Evolutionary conservation across 768 basidiomycete species (phyloP), one percentile per base, ranked within the genome.

Genomic region (Hypholoma sublateritium): DNA sequence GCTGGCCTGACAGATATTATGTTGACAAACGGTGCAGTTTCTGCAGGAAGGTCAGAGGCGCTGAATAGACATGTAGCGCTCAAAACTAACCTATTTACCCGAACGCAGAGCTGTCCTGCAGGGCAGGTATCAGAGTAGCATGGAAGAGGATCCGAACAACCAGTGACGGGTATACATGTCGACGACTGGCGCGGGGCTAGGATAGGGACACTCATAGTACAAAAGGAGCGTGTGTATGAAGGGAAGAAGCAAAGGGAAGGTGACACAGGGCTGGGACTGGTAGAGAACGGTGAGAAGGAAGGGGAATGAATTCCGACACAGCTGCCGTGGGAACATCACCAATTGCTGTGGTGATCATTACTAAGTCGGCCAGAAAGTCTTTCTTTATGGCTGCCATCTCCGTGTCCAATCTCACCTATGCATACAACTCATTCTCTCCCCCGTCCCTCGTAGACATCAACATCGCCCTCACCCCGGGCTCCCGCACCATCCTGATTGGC

Each of bases 401-500:
- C 24, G 78, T 83, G 59, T 63, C 68, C 39, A 70, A 76, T 53
- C 70, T 93, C 17, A 84, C 87, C 5, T 95, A 87, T 69, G 53
- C 69, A 13, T 86, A 91, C 64, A 71, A 69, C 19, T 62, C 75
- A 6, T 62, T 59, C 46, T 59, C 64, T 3, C 67, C 73, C 2
- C 78, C 84, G 1, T 83, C 91, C 1, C 81, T 99, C 37, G 61
- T 74, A 9, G 75, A 88, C 63, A 77, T 98, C 59, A 76, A 76
- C 61, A 73, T 98, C 25, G 62, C 76, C 52, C 81, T 98, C 4
- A 84, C 85, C 2, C 75, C 72, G 16, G 96, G 93, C 1, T 89
- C 89, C 1, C 81, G 95, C 47, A 93, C 91, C 47, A 80, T 99
- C 58, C 74, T 98, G 44, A 77, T 98, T 39, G 96, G 97, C 47